Evolutionary conservation across 768 basidiomycete species (phyloP).

Genomic region (Daedaleopsis nitida): DNA sequence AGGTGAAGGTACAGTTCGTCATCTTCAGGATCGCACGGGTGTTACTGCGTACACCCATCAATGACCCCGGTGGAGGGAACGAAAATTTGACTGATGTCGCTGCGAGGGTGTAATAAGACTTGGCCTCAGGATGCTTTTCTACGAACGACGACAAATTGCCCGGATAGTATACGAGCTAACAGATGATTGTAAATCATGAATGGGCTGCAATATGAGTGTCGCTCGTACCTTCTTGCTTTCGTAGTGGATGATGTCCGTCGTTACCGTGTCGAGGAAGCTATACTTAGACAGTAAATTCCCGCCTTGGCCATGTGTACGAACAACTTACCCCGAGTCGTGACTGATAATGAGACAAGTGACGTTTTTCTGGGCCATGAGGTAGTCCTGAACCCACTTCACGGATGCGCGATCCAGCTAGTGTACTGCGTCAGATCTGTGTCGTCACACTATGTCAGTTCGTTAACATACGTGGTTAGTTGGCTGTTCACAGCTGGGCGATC

Average conservation of each 20-base stretch:
- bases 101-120: slow-evolving; percentile 94
- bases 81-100: slow-evolving; percentile 93
- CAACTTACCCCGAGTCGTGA: slow-evolving; percentile 87
- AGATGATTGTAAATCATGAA: background rate
- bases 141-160: slow-evolving; percentile 94
- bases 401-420: slow-evolving; percentile 76
- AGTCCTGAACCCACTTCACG: slow-evolving; percentile 90
- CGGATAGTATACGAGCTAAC: slow-evolving; percentile 86
- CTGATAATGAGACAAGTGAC: slow-evolving; percentile 93
- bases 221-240: slow-evolving; percentile 81
- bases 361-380: slow-evolving; percentile 76
- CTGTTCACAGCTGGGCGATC: slow-evolving; percentile 38
- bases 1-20: slow-evolving; percentile 89
- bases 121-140: slow-evolving; percentile 86
- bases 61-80: slow-evolving; percentile 92
- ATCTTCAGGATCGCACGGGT: slow-evolving; percentile 96
- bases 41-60: slow-evolving; percentile 96
- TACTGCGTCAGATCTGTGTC: background rate
- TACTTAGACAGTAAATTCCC: slow-evolving; percentile 4
- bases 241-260: slow-evolving; percentile 97
- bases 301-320: background rate
- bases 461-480: slow-evolving; percentile 86
- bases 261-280: slow-evolving; percentile 92
- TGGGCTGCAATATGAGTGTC: slow-evolving; percentile 6
- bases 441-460: slow-evolving; percentile 13